These are phyloP conservation scores for Ogataea nonfermentans DNA, from an alignment of 805 yeast species.

Conservation along the genomic window DNA sequence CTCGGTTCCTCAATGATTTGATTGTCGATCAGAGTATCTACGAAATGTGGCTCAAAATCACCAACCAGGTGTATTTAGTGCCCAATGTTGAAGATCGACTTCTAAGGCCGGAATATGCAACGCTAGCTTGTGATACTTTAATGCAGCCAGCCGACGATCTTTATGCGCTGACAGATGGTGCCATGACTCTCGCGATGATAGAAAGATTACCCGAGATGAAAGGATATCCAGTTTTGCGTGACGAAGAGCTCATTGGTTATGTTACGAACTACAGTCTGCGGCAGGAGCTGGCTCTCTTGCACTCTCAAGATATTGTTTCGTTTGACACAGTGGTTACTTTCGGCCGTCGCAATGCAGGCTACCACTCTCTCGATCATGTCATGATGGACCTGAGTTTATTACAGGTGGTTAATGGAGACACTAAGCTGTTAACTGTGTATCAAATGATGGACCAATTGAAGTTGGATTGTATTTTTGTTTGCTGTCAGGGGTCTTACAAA, in stretches of 20 bases:
- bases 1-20: conserved; percentile 70
- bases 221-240: conserved; percentile 47
- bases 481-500: conserved; percentile 24
- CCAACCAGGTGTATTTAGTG: conserved; percentile 41
- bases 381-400: conserved; percentile 17
- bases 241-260: conserved; percentile 41
- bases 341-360: conserved; percentile 14
- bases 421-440: conserved; percentile 36
- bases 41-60: conserved; percentile 51
- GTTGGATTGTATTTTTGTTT: conserved; percentile 31
- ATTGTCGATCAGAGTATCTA: conserved; percentile 60
- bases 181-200: conserved; percentile 25
- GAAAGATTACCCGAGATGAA: conserved; percentile 23
- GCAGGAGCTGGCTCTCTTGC: conserved; percentile 24
- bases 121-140: conserved; percentile 33
- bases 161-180: conserved; percentile 33
- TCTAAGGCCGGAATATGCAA: conserved; percentile 37
- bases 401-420: conserved; percentile 30
- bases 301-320: conserved; percentile 10
- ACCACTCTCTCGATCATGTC: conserved; percentile 17
- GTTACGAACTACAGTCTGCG: conserved; percentile 38
- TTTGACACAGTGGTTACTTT: conserved; percentile 20
- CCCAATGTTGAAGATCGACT: conserved; percentile 37
- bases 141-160: conserved; percentile 36
- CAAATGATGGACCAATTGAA: conserved; percentile 40